Evolutionary conservation across 2,329 filamentous ascomycete species (phyloP).

Genomic region (Allantophomopsis cytisporea): DNA sequence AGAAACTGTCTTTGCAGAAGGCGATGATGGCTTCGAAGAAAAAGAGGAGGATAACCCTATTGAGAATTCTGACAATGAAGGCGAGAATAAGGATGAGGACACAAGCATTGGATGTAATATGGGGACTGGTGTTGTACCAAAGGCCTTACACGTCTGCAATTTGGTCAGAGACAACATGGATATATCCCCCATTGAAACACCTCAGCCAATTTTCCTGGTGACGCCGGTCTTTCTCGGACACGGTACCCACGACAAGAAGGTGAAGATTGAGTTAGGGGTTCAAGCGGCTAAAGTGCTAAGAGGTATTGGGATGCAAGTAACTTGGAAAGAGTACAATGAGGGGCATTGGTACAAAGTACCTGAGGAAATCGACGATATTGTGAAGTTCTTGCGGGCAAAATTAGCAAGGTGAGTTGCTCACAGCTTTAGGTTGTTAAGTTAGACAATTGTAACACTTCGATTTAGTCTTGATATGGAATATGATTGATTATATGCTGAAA

Average conservation of each 20-base stretch:
- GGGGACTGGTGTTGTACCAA: neutral
- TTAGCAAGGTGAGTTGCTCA: constrained; percentile 3
- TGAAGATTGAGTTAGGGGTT: neutral
- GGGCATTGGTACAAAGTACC: constrained; percentile 35
- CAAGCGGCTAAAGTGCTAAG: neutral
- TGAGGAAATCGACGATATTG: constrained; percentile 31
- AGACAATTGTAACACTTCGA: too few relatives aligned
- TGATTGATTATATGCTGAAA: too few relatives aligned
- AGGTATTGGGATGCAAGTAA: constrained; percentile 19
- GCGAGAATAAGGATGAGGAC: constrained; percentile 3
- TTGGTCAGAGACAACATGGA: neutral
- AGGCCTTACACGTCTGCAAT: neutral
- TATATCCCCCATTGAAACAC: neutral
- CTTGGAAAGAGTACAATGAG: constrained; percentile 25
- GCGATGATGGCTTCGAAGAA: constrained; percentile 16
- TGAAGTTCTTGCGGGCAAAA: constrained; percentile 14
- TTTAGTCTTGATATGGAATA: too few relatives aligned
- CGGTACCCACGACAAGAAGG: neutral
- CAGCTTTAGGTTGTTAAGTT: too few relatives aligned
- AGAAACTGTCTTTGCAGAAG: too few relatives aligned
- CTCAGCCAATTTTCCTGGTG: neutral
- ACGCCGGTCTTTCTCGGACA: neutral
- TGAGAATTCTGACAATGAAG: constrained; percentile 2
- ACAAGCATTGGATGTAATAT: neutral
- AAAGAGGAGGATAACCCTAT: constrained; percentile 14